A percentile compares a stretch with the other conserved stretches of the same genome.
These are phyloP conservation scores for Ustilago loliicola DNA, from an alignment of 1,284 basidiomycete genomes.

Conservation along the genomic window DNA sequence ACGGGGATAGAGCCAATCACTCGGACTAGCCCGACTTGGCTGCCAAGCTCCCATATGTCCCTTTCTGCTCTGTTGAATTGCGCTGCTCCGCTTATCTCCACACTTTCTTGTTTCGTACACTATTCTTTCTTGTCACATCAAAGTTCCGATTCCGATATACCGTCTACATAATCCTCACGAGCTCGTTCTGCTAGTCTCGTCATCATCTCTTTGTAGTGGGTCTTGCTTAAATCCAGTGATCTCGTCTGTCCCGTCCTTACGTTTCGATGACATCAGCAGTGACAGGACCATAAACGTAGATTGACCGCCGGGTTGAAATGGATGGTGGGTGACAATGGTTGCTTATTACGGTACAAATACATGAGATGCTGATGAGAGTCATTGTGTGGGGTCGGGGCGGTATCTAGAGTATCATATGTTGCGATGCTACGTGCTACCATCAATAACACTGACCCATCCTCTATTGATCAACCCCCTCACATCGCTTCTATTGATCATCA, in stretches of 20 bases:
- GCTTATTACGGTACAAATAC: not conserved
- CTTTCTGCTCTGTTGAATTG: not conserved
- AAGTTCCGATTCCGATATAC: too few species aligned
- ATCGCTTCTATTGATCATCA: conserved; percentile 31
- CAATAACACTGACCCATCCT: conserved; percentile 33
- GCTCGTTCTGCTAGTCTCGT: too few species aligned
- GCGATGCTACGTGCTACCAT: conserved; percentile 15
- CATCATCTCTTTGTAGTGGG: not conserved
- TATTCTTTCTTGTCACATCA: too few species aligned
- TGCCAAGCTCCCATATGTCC: not conserved
- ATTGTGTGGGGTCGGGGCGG: too few species aligned
- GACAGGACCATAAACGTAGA: too few species aligned
- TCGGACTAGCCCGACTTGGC: not conserved
- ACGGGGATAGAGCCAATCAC: not conserved
- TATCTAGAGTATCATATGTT: too few species aligned
- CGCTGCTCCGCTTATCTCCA: not conserved
- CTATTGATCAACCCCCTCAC: conserved; percentile 30
- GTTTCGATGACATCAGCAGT: too few species aligned
- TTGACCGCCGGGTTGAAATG: too few species aligned
- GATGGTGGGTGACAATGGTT: too few species aligned
- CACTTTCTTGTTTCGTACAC: not conserved
- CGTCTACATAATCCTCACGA: too few species aligned
- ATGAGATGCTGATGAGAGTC: not conserved
- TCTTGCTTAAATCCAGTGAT: not conserved
- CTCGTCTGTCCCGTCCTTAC: too few species aligned